A percentile compares a stretch with the other conserved stretches of the same genome.
These are phyloP conservation scores for Neurospora sp. DNA, from an alignment of 495 filamentous ascomycete genomes.

Conservation along the genomic window DNA sequence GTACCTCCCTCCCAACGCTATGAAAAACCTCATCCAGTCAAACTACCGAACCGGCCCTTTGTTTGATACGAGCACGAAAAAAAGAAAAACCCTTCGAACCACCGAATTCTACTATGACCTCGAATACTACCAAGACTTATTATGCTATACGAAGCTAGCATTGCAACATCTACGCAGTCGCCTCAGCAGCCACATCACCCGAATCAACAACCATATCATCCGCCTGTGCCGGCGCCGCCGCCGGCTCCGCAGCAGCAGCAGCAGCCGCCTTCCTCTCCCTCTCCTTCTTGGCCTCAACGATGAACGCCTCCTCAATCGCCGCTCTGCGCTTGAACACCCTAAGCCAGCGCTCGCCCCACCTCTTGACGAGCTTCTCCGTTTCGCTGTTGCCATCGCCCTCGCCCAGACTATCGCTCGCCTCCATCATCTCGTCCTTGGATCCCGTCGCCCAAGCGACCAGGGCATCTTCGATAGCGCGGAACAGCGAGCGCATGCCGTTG, in stretches of 20 bases:
- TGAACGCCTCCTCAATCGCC: slow-evolving; percentile 69
- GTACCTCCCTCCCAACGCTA: neutral
- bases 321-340: slow-evolving; percentile 72
- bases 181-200: neutral
- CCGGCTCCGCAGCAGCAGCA: slow-evolving; percentile 1
- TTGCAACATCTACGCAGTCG: neutral
- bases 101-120: neutral
- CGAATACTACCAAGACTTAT: neutral
- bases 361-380: slow-evolving; percentile 55
- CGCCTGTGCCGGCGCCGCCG: neutral
- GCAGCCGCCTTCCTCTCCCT: slow-evolving; percentile 8
- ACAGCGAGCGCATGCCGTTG: slow-evolving; percentile 63
- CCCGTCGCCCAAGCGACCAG: slow-evolving; percentile 63
- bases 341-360: slow-evolving; percentile 81
- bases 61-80: neutral
- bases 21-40: neutral
- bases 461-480: slow-evolving; percentile 71
- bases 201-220: neutral
- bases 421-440: slow-evolving; percentile 58
- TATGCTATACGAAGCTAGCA: neutral
- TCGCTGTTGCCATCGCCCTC: slow-evolving; percentile 40
- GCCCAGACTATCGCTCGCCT: slow-evolving; percentile 35
- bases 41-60: neutral
- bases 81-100: neutral
- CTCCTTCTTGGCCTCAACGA: slow-evolving; percentile 31